Evolutionary conservation across 2,329 filamentous ascomycete species (phyloP), one percentile per base, ranked within the genome.

Genomic region (Arthrobotrys musiformis): DNA sequence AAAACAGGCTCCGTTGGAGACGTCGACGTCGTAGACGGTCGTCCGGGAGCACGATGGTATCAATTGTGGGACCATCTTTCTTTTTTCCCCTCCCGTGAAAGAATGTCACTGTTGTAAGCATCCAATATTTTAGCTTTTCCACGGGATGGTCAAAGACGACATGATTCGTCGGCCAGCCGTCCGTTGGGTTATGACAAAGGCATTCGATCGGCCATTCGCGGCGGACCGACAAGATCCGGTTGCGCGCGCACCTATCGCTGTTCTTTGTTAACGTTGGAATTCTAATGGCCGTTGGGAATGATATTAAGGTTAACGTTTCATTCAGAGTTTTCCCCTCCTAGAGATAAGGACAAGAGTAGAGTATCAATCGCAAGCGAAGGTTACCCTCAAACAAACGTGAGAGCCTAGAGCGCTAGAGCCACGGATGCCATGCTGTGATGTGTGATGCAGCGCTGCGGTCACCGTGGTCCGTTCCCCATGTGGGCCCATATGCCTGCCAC

Each of bases 111-210:
- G 54, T 58, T 7, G 54, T 58, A 58, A 19, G 30, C 37, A 35
- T 5, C 9, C 30, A 33, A 33, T 5, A 33, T 33, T 42, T 22
- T 58, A 33, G 46, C 28, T 35, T 56, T 42, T 48, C 33, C 68
- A 66, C 61, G 61, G 40, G 69, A 46, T 24, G 35, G 40, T 24
- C 13, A 46, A 66, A 9, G 54, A 5, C 35, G 35, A 60, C 50
- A 22, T 73, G 69, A 73, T 73, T 73, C 61, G 35, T 46, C 60
- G 40, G 40, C 19, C 40, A 8, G n/a, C 40, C 40, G 40, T n/a
- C n/a, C n/a, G n/a, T n/a, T n/a, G n/a, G n/a, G n/a, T 19, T 42
- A 7, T 17, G 1, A 42, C 17, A 42, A 24, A n/a, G 1, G n/a
- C 13, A 4, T 1, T 30, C 7, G 13, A 60, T n/a, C 11, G 7